Base-by-base conservation (phyloP, 1,139 yeast genomes). In the Hyphopichia khmerensis region DNA sequence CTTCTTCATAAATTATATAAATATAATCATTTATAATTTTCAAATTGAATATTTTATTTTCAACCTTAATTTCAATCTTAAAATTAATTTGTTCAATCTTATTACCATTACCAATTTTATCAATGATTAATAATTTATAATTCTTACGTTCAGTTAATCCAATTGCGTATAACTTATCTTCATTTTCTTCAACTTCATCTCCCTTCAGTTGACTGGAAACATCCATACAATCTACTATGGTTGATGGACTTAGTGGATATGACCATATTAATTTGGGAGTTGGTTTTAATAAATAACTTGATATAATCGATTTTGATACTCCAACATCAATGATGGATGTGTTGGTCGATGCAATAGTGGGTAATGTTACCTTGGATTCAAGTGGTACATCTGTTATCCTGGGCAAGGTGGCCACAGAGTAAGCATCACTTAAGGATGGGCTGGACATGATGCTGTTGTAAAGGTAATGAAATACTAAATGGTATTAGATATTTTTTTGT, bases 221-320 rank as follows among this genome's bases (percentile, higher is more conserved):
- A 43, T 66, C 77, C 62, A 75, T 62, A 45, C 73, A 67, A 44
- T 69, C 69, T 18, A 84, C 75, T 1, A 65, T 49, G 23, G 80
- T 71, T 11, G 77, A 72, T 4, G 93, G 93, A 4, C 89, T 77
- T 33, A 87, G 70, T 4, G 93, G 80, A 55, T 79, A 76, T 1
- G 89, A 81, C 86, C 93, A 86, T 35, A 81, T 67, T 52, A 87
- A 67, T 55, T 81, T 85, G 13, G 96, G 96, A 11, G 95, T 81
- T 31, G 96, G 96, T 52, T 80, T 81, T 41, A 87, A 75, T 29
- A 86, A 69, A 57, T 84, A 86, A 44, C 84, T 79, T 16, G 88
- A 80, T 41, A 90, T 72, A 43, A 86, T 81, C 36, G 95, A 85
- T 45, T 87, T 89, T 21, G 95, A 84, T 31, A 88, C 76, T 37